These are phyloP conservation scores for Sporothrix schenckii DNA, from an alignment of 2,329 filamentous ascomycete species.

Conservation along the genomic window DNA sequence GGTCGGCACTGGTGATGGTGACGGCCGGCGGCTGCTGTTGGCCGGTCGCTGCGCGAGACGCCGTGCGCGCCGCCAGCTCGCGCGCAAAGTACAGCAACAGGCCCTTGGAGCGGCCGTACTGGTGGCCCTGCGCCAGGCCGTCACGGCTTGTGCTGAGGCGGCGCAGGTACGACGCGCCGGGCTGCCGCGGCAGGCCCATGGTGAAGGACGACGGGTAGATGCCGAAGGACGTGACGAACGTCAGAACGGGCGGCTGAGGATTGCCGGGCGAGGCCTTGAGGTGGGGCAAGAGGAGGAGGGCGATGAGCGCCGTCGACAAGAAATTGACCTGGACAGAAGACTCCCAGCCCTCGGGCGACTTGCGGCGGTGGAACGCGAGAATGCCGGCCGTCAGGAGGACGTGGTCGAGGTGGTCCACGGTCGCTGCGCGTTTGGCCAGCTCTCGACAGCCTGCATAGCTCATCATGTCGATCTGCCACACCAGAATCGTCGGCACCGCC, in stretches of 20 bases:
- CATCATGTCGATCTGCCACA: constrained; percentile 47
- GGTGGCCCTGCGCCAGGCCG: constrained; percentile 44
- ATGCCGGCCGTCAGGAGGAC: constrained; percentile 46
- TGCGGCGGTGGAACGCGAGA: constrained; percentile 44
- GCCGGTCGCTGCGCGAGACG: constrained; percentile 32
- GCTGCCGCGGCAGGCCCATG: constrained; percentile 41
- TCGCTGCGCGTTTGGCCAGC: constrained; percentile 40
- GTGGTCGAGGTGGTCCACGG: constrained; percentile 43
- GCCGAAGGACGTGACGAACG: constrained; percentile 47
- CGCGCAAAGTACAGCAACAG: constrained; percentile 46
- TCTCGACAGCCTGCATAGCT: constrained; percentile 43
- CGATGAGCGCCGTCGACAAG: constrained; percentile 43
- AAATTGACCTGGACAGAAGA: constrained; percentile 47
- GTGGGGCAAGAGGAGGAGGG: constrained; percentile 42
- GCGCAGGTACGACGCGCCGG: constrained; percentile 43
- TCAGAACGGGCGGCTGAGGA: constrained; percentile 44
- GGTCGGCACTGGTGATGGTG: constrained; percentile 47
- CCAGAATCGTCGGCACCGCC: constrained; percentile 41
- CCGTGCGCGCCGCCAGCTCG: constrained; percentile 42
- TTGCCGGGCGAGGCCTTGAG: constrained; percentile 39
- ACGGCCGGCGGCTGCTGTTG: constrained; percentile 33
- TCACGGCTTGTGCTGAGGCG: constrained; percentile 45
- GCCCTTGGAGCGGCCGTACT: constrained; percentile 47
- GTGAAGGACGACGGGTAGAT: constrained; percentile 47
- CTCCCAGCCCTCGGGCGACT: constrained; percentile 48